Evolutionary conservation across 2,329 filamentous ascomycete genomes (phyloP).

Genomic region (Trichoderma hamatum): DNA sequence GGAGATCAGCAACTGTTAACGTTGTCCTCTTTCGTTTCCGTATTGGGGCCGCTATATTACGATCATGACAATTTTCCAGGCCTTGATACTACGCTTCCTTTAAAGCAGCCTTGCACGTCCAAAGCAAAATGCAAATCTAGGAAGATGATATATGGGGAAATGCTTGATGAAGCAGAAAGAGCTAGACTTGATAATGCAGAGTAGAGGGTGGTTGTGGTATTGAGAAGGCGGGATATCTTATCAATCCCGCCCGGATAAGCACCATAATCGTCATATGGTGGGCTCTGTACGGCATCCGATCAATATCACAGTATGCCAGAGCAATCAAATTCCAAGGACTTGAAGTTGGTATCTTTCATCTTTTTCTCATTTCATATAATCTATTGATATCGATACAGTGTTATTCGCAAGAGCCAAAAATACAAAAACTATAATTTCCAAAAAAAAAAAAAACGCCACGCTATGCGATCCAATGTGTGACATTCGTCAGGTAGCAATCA

Average conservation of each 20-base stretch:
- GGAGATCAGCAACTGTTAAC: not conserved
- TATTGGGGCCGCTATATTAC: not conserved
- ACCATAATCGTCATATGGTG: not conserved
- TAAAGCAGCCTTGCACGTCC: not conserved
- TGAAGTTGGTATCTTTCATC: not conserved
- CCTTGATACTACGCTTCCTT: too few relatives aligned
- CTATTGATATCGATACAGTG: not conserved
- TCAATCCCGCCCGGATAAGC: not conserved
- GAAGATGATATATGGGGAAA: not conserved
- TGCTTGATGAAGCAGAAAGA: too few relatives aligned
- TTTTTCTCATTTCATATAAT: not conserved
- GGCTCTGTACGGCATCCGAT: not conserved
- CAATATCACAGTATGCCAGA: not conserved
- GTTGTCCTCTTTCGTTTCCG: not conserved
- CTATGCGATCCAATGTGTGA: conserved; percentile 14
- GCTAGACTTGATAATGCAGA: too few relatives aligned
- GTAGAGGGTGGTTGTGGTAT: not conserved
- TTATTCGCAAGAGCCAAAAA: not conserved
- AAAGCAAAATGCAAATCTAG: not conserved
- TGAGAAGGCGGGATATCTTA: not conserved
- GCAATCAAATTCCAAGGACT: not conserved
- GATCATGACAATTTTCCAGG: not conserved
- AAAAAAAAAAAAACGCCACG: conserved; percentile 19
- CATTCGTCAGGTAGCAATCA: not conserved
- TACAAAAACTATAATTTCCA: not conserved